Evolutionary conservation across 495 filamentous ascomycete species (phyloP).

Genomic region (Astrocystis sublimbata): DNA sequence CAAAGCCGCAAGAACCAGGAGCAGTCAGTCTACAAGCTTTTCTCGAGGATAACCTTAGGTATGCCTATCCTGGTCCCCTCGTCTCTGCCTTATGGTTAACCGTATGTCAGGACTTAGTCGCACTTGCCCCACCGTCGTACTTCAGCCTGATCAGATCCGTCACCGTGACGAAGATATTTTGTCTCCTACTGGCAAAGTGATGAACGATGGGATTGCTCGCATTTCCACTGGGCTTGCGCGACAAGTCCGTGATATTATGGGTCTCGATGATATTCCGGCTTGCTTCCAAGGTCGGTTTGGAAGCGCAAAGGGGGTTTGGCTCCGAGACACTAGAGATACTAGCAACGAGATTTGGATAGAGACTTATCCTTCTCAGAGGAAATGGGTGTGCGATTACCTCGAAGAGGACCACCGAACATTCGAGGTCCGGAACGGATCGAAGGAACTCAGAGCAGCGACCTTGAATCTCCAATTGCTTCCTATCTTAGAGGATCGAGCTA

Average conservation of each 20-base stretch:
- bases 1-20: slow-evolving; percentile 38
- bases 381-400: slow-evolving; percentile 64
- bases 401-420: slow-evolving; percentile 62
- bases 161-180: slow-evolving; percentile 35
- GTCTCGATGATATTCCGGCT: slow-evolving; percentile 63
- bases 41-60: slow-evolving; percentile 48
- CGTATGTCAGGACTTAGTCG: slow-evolving; percentile 41
- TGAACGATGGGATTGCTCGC: slow-evolving; percentile 81
- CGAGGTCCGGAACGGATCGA: slow-evolving; percentile 67
- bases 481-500: slow-evolving; percentile 69
- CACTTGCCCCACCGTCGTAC: slow-evolving; percentile 38
- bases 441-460: slow-evolving; percentile 60
- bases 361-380: slow-evolving; percentile 75
- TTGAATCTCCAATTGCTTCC: slow-evolving; percentile 78
- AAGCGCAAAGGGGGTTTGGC: slow-evolving; percentile 88
- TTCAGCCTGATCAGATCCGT: slow-evolving; percentile 40
- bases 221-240: slow-evolving; percentile 67
- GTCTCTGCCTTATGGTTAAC: slow-evolving; percentile 1
- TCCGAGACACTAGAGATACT: slow-evolving; percentile 59
- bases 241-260: slow-evolving; percentile 58
- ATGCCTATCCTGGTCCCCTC: background rate
- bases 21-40: slow-evolving; percentile 39
- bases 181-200: slow-evolving; percentile 49
- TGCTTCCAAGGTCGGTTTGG: slow-evolving; percentile 81
- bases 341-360: slow-evolving; percentile 66